Evolutionary conservation across 345 rosid species (phyloP), one percentile per base, ranked within the genome.

Genomic region (Lepidium aucheri): DNA sequence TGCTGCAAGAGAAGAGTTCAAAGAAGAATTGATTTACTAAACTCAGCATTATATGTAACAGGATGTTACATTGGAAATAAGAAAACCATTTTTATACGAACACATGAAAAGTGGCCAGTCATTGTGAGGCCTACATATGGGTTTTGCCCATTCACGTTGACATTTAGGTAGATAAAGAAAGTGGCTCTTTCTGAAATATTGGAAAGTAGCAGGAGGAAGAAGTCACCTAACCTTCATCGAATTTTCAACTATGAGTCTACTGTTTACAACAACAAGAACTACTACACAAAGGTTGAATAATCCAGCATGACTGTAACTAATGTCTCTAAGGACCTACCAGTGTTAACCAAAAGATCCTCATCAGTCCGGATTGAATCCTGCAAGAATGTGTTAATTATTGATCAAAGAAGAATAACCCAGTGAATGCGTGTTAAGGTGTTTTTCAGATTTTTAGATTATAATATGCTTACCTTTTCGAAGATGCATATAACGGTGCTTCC

Each of bases 31-130:
- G 44, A 56, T n/a, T 46, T 35, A 62, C 55, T 28, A 45, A 15
- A 14, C 53, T 61, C 45, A 46, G 18, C 44, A n/a, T 7, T 1
- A 53, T 16, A 33, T 12, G 46, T 16, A 8, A n/a, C 24, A 61
- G 9, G 20, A 45, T 63, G 45, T 24, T 63, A 60, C 42, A 41
- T 16, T 15, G 36, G 5, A 15, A 9, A 39, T 35, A 16, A 50
- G 33, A 36, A 39, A 9, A 1, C 24, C 1, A 52, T 54, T 9
- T 14, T 1, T 36, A 3, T 87, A 94, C 99, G 97, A 90, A 82
- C 97, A 88, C 99, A 94, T 94, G 69, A 90, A 65, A 34, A 94
- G 89, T 0, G 99, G 99, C 99, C 99, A 94, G 65, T 94, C 99
- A n/a, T n/a, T n/a, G n/a, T n/a, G n/a, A n/a, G n/a, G n/a, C n/a